A percentile compares a stretch with the other conserved stretches of the same genome.
Evolutionary conservation across 129 eudicot species (phyloP).

Genomic region (Logfia minima): DNA sequence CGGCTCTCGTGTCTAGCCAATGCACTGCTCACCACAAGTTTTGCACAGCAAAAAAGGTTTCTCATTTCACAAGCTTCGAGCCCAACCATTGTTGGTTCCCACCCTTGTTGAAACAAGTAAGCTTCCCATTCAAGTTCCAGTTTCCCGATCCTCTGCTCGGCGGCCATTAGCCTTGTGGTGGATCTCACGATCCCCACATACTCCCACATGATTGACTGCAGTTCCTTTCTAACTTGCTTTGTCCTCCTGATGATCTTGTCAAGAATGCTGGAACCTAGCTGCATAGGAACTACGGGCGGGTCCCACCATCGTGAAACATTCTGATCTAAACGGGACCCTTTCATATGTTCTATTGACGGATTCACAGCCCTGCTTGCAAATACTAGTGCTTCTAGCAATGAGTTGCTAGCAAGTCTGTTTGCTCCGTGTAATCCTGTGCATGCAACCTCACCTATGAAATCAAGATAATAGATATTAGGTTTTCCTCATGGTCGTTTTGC

Average conservation of each 20-base stretch:
- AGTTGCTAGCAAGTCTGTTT: constrained; percentile 93
- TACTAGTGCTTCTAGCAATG: constrained; percentile 92
- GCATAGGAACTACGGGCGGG: constrained; percentile 60
- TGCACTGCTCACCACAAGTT: constrained; percentile 88
- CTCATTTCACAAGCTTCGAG: constrained; percentile 96
- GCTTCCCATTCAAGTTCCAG: constrained; percentile 89
- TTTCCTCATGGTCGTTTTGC: not conserved
- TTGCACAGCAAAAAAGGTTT: constrained; percentile 93
- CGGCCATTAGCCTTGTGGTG: constrained; percentile 61
- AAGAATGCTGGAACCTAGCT: constrained; percentile 47
- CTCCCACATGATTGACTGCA: constrained; percentile 91
- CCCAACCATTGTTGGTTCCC: constrained; percentile 99
- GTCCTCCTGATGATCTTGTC: constrained; percentile 50
- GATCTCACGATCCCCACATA: constrained; percentile 94
- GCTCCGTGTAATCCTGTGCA: constrained; percentile 99
- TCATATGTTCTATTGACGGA: constrained; percentile 88
- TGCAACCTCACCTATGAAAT: constrained; percentile 76
- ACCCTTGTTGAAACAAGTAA: constrained; percentile 83
- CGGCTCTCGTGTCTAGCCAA: constrained; percentile 91
- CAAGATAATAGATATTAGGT: constrained; percentile 16
- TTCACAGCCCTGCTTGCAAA: constrained; percentile 87
- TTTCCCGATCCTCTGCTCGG: constrained; percentile 72
- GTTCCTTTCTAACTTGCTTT: constrained; percentile 70
- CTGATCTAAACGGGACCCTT: constrained; percentile 33
- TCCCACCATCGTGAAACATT: constrained; percentile 60